These are phyloP conservation scores for Gomphus bonarii DNA, from an alignment of 1,284 basidiomycete species.

Conservation along the genomic window DNA sequence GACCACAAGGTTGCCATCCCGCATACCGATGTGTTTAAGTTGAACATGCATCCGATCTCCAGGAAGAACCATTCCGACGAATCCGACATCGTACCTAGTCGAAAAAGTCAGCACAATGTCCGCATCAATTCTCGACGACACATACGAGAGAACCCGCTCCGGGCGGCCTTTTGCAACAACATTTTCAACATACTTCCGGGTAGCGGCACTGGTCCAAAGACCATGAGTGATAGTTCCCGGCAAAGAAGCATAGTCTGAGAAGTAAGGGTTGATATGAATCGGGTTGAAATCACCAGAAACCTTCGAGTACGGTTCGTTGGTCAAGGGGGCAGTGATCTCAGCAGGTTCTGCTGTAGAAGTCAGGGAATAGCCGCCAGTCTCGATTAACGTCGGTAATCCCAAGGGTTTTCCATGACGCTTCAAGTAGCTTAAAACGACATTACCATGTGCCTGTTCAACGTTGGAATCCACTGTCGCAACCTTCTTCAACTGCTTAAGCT, in stretches of 20 bases:
- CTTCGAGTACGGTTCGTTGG: slow-evolving; percentile 92
- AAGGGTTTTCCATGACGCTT: slow-evolving; percentile 81
- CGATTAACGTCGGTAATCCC: slow-evolving; percentile 68
- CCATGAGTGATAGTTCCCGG: slow-evolving; percentile 98
- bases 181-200: slow-evolving; percentile 87
- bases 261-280: slow-evolving; percentile 99
- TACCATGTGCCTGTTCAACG: slow-evolving; percentile 81
- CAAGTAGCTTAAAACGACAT: slow-evolving; percentile 89
- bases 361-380: slow-evolving; percentile 81
- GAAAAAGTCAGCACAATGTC: slow-evolving; percentile 11
- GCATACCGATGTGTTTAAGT: slow-evolving; percentile 87
- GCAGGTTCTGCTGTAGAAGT: slow-evolving; percentile 46
- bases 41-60: slow-evolving; percentile 83
- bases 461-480: slow-evolving; percentile 85
- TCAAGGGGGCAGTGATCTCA: slow-evolving; percentile 68
- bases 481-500: slow-evolving; percentile 78
- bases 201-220: slow-evolving; percentile 94
- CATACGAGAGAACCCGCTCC: slow-evolving; percentile 79
- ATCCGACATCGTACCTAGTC: slow-evolving; percentile 76
- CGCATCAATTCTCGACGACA: slow-evolving; percentile 16
- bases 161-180: slow-evolving; percentile 90
- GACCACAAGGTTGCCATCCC: slow-evolving; percentile 86
- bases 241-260: slow-evolving; percentile 87
- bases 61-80: slow-evolving; percentile 97
- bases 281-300: slow-evolving; percentile 96